Percentiles rank a stretch among this genome's conserved stretches.
Evolutionary conservation across 2,329 filamentous ascomycete genomes (phyloP).

Genomic region (Amesomyces nigricolor): DNA sequence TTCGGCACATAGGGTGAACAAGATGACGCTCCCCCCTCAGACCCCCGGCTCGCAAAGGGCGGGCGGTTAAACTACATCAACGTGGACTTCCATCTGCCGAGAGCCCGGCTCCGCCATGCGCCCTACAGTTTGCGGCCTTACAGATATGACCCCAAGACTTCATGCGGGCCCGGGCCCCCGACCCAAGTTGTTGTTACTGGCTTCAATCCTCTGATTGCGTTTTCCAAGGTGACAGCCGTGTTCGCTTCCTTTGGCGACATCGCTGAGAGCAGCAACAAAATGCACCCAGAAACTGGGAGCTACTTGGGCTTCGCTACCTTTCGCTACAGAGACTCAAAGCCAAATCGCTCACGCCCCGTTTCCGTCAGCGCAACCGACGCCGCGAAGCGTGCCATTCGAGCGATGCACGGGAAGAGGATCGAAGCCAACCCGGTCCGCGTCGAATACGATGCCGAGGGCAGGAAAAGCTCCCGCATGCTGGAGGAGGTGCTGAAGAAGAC

Average conservation of each 20-base stretch:
- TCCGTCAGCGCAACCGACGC: constrained; percentile 68
- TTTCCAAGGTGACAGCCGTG: constrained; percentile 67
- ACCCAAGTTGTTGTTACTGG: constrained; percentile 89
- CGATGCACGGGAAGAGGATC: constrained; percentile 73
- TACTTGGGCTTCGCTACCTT: constrained; percentile 92
- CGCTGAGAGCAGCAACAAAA: constrained; percentile 84
- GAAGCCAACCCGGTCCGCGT: constrained; percentile 73
- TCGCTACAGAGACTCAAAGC: constrained; percentile 71
- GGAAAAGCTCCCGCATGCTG: constrained; percentile 72
- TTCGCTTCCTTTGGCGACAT: constrained; percentile 84
- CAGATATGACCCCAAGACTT: constrained; percentile 72
- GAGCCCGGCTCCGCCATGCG: constrained; percentile 63
- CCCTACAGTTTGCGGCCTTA: constrained; percentile 80
- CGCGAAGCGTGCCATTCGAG: constrained; percentile 71
- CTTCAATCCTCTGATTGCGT: constrained; percentile 85
- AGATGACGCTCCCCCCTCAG: constrained; percentile 71
- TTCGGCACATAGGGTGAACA: constrained; percentile 53
- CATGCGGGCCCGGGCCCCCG: constrained; percentile 81
- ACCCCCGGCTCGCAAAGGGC: constrained; percentile 73
- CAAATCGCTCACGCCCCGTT: constrained; percentile 44
- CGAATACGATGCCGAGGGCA: constrained; percentile 83
- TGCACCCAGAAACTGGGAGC: constrained; percentile 89
- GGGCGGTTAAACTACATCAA: constrained; percentile 63
- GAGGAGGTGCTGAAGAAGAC: constrained; percentile 67
- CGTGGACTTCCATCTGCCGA: constrained; percentile 63